Conservation (phyloP, 2,329 filamentous ascomycete species). For the Macrophomina pseudophaseolina region DNA sequence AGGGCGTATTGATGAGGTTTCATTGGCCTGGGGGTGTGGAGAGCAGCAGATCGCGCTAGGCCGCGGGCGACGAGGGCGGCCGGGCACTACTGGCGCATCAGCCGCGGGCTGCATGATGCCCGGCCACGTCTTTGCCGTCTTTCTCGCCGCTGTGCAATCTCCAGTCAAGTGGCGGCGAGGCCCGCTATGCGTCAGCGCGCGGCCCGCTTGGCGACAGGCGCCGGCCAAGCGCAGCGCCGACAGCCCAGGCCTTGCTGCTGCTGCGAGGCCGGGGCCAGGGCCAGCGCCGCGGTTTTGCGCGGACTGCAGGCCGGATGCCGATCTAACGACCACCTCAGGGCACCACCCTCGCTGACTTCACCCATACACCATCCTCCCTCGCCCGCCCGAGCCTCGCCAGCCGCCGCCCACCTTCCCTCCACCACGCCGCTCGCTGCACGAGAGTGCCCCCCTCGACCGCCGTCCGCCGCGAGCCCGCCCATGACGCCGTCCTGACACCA, state of each 20-base stretch:
- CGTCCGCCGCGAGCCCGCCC: neutral
- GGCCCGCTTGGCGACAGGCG: constrained; percentile 16
- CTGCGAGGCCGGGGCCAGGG: constrained; percentile 3
- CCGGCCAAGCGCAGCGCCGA: constrained; percentile 15
- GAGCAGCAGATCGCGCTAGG: constrained; percentile 17
- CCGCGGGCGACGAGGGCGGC: neutral
- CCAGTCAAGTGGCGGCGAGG: constrained; percentile 11
- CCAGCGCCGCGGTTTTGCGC: constrained; percentile 18
- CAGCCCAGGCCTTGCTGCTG: constrained; percentile 7
- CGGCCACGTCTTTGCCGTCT: constrained; percentile 18
- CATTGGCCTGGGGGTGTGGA: neutral
- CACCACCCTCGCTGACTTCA: constrained; percentile 24
- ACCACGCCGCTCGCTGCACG: neutral
- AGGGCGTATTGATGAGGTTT: neutral
- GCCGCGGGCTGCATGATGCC: neutral
- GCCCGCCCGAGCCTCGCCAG: neutral
- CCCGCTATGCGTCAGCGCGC: constrained; percentile 21
- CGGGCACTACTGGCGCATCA: constrained; percentile 13
- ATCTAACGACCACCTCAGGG: constrained; percentile 23
- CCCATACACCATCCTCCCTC: neutral
- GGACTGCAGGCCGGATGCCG: constrained; percentile 23
- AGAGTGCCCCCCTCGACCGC: neutral
- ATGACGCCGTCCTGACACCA: constrained; percentile 19
- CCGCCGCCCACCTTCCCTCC: neutral
- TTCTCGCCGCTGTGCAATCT: constrained; percentile 8